Percentiles rank a stretch among this genome's conserved stretches.
Evolutionary conservation across 2,329 filamentous ascomycete species (phyloP).

Genomic region (Rosellinia necatrix): DNA sequence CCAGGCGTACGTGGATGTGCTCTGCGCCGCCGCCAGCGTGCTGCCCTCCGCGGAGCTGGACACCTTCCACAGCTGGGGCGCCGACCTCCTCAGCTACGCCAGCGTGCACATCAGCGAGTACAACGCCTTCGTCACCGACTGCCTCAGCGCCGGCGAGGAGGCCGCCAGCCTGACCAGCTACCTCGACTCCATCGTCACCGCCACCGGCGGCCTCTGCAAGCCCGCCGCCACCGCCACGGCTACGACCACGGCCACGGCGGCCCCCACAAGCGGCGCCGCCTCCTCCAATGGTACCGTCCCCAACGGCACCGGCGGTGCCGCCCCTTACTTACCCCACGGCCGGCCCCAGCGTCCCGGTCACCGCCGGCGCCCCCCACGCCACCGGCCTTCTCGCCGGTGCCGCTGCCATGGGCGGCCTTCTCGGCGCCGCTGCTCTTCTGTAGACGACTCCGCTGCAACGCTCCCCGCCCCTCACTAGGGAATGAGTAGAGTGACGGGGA

Average conservation of each 20-base stretch:
- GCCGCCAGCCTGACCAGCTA: constrained; percentile 9
- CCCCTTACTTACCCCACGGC: too few relatives aligned
- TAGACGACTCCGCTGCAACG: too few relatives aligned
- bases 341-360: too few relatives aligned
- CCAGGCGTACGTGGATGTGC: neutral
- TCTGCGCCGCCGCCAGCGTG: constrained; percentile 5
- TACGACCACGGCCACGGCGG: neutral
- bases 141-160: constrained; percentile 4
- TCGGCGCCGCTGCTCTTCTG: neutral
- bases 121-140: constrained; percentile 12
- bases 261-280: neutral
- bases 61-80: constrained; percentile 9
- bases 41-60: constrained; percentile 10
- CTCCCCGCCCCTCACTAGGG: too few relatives aligned
- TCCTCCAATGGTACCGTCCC: neutral
- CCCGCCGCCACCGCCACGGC: neutral
- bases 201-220: neutral
- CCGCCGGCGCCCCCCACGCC: neutral
- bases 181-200: constrained; percentile 2
- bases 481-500: too few relatives aligned
- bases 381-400: neutral
- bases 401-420: neutral
- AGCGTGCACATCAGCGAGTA: constrained; percentile 14
- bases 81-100: constrained; percentile 6
- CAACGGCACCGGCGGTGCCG: neutral